Evolutionary conservation across 1,139 yeast species (phyloP).

Genomic region (Geotrichum siamense): DNA sequence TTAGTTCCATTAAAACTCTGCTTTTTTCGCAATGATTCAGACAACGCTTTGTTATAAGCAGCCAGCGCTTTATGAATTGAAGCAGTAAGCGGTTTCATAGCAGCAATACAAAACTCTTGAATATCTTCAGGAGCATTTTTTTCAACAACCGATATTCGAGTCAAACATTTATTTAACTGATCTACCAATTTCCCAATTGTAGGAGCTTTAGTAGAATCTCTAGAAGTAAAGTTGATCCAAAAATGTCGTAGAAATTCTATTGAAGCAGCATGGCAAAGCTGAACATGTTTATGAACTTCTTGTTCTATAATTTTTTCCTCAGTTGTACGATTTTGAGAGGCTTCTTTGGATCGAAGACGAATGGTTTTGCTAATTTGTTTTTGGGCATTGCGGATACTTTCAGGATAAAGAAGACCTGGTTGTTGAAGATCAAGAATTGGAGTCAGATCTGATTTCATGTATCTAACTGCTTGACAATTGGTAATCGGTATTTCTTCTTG

Average conservation of each 20-base stretch:
- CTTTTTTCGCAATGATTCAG: slow-evolving; percentile 5
- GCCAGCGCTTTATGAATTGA: slow-evolving; percentile 16
- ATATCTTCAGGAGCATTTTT: slow-evolving; percentile 23
- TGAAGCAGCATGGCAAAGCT: slow-evolving; percentile 54
- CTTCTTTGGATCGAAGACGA: slow-evolving; percentile 24
- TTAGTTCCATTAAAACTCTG: no score
- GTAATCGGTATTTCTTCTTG: slow-evolving; percentile 6
- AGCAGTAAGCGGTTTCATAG: slow-evolving; percentile 15
- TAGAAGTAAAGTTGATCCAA: slow-evolving; percentile 56
- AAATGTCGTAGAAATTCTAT: slow-evolving; percentile 65
- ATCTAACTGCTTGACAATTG: slow-evolving; percentile 18
- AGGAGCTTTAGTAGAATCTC: slow-evolving; percentile 46
- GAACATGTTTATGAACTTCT: slow-evolving; percentile 26
- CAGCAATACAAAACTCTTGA: slow-evolving; percentile 11
- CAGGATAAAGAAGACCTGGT: slow-evolving; percentile 20
- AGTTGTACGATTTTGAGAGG: slow-evolving; percentile 16
- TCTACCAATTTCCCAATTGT: slow-evolving; percentile 43
- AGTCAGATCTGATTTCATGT: slow-evolving; percentile 22
- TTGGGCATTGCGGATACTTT: slow-evolving; percentile 23
- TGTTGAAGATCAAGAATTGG: slow-evolving; percentile 22
- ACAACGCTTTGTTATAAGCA: slow-evolving; percentile 16
- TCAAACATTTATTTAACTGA: slow-evolving; percentile 44
- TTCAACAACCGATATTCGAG: slow-evolving; percentile 39
- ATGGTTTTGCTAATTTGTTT: slow-evolving; percentile 24
- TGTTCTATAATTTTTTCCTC: slow-evolving; percentile 21